Percentiles rank a stretch among this genome's conserved stretches.
Conservation (phyloP, 164 flowering plant genomes). For the Tinospora cordifolia region DNA sequence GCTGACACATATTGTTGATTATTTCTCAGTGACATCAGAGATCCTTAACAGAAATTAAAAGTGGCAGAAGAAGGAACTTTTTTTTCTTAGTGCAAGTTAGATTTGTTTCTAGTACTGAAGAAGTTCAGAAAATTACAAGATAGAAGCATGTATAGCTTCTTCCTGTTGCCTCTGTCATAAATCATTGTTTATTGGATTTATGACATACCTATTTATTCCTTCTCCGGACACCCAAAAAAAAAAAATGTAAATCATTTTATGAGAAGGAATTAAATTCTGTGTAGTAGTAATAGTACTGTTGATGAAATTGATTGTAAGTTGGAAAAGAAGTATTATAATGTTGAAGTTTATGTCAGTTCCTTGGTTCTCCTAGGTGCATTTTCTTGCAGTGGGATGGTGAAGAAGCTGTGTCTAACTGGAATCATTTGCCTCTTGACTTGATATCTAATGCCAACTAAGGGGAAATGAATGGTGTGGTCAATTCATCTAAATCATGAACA, state of each 20-base stretch:
- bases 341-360: background rate
- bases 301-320: background rate
- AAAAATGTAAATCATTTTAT: background rate
- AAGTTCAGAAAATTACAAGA: background rate
- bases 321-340: background rate
- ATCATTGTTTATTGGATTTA: background rate
- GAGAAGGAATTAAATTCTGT: background rate
- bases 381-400: conserved; percentile 7
- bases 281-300: background rate
- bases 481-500: background rate
- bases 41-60: background rate
- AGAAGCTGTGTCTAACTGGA: conserved; percentile 1
- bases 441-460: background rate
- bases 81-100: background rate
- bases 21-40: conserved; percentile 5
- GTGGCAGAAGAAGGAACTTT: conserved; percentile 1
- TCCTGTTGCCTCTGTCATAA: background rate
- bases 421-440: conserved; percentile 7
- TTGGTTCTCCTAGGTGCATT: background rate
- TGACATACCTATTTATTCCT: background rate
- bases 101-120: conserved; percentile 1
- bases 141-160: background rate
- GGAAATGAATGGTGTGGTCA: background rate
- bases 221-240: background rate
- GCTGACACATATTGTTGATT: background rate